A percentile compares a stretch with the other conserved stretches of the same genome.
Evolutionary conservation across 768 basidiomycete species (phyloP).

Genomic region (Suillus decipiens): DNA sequence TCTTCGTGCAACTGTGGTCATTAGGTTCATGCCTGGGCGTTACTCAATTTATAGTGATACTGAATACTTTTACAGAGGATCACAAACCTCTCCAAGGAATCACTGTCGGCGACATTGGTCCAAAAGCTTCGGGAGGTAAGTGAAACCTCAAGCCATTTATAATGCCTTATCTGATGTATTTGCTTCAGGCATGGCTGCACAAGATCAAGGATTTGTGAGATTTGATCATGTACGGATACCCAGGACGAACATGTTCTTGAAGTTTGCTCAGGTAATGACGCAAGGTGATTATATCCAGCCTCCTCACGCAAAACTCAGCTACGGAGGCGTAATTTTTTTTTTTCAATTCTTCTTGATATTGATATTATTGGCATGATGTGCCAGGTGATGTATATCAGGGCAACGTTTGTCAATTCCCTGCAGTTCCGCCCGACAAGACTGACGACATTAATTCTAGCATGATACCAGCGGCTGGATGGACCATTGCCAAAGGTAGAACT

Average conservation of each 20-base stretch:
- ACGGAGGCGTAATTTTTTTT: constrained; percentile 61
- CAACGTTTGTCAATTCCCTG: constrained; percentile 42
- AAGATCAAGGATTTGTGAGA: constrained; percentile 70
- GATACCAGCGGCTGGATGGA: constrained; percentile 62
- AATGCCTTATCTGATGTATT: background rate
- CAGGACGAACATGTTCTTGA: constrained; percentile 71
- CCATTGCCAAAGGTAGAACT: constrained; percentile 59
- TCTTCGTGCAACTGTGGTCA: constrained; percentile 70
- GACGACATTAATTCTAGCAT: constrained; percentile 43
- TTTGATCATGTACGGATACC: constrained; percentile 70
- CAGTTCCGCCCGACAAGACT: background rate
- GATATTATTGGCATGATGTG: background rate
- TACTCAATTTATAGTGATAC: background rate
- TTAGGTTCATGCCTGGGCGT: constrained; percentile 44
- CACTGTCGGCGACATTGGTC: constrained; percentile 66
- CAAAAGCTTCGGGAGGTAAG: constrained; percentile 36
- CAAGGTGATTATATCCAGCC: constrained; percentile 66
- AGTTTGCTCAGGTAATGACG: constrained; percentile 68
- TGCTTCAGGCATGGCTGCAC: constrained; percentile 48
- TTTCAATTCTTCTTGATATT: background rate
- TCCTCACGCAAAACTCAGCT: constrained; percentile 73
- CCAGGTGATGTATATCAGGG: constrained; percentile 75
- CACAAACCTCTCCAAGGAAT: constrained; percentile 64
- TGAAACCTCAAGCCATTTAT: background rate
- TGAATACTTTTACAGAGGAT: constrained; percentile 43